phyloP scores from a whole-genome alignment of 2,329 filamentous ascomycete genomes.

The Torrubiella hemipterigena region DNA sequence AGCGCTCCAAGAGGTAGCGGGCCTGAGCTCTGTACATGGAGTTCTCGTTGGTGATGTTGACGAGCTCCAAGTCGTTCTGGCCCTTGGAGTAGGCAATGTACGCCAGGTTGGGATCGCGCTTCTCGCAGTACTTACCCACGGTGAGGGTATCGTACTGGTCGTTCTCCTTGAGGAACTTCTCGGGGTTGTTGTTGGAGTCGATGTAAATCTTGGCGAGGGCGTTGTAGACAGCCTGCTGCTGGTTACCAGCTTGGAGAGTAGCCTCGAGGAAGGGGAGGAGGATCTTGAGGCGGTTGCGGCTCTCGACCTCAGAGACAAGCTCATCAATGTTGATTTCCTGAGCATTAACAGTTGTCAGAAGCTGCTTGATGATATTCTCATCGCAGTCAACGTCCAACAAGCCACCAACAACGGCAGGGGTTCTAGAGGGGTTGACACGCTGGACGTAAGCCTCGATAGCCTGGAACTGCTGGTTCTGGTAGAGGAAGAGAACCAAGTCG shows the following conservation, averaged over 20 bases:
- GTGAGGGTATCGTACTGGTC: slow-evolving; percentile 86
- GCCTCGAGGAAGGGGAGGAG: slow-evolving; percentile 92
- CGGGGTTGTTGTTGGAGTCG: slow-evolving; percentile 94
- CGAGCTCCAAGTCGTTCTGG: slow-evolving; percentile 91
- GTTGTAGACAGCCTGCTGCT: slow-evolving; percentile 94
- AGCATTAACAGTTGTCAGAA: slow-evolving; percentile 75
- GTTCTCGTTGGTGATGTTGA: slow-evolving; percentile 98
- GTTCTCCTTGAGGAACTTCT: slow-evolving; percentile 96
- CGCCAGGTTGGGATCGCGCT: slow-evolving; percentile 89
- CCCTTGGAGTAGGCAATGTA: slow-evolving; percentile 95
- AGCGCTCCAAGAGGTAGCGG: slow-evolving; percentile 83
- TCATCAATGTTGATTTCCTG: slow-evolving; percentile 85
- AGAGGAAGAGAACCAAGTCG: slow-evolving; percentile 88
- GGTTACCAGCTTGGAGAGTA: slow-evolving; percentile 78
- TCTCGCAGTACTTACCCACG: slow-evolving; percentile 97
- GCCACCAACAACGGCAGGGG: slow-evolving; percentile 86
- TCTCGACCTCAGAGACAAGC: slow-evolving; percentile 89
- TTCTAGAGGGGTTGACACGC: slow-evolving; percentile 82
- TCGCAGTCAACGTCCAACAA: slow-evolving; percentile 95
- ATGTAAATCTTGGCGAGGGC: slow-evolving; percentile 99
- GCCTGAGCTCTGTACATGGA: slow-evolving; percentile 99
- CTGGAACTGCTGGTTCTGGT: slow-evolving; percentile 98
- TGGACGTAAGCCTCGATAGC: slow-evolving; percentile 98
- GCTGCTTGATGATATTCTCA: slow-evolving; percentile 87
- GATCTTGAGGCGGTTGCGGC: slow-evolving; percentile 88